A percentile compares a stretch with the other conserved stretches of the same genome.
phyloP scores from a whole-genome alignment of 768 basidiomycete species.

The Trichaptum fuscoviolaceum region DNA sequence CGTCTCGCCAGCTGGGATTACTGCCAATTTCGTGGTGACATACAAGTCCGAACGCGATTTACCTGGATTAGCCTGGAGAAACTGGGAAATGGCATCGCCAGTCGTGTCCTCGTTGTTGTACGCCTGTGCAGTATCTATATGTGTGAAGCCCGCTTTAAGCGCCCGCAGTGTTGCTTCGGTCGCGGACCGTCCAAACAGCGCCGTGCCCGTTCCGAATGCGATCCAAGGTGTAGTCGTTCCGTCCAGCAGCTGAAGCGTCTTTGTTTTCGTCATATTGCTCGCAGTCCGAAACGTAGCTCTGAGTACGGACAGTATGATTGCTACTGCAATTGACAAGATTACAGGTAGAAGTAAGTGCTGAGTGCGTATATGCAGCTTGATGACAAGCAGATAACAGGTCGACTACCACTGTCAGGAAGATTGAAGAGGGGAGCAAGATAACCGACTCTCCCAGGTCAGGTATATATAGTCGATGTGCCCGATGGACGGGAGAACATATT shows the following conservation, averaged over 20 bases:
- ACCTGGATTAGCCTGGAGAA: constrained; percentile 21
- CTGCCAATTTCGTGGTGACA: constrained; percentile 53
- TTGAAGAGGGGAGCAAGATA: neutral
- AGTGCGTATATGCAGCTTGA: neutral
- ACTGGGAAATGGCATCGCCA: constrained; percentile 37
- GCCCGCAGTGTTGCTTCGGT: constrained; percentile 36
- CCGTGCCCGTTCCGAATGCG: constrained; percentile 60
- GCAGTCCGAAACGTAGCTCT: neutral
- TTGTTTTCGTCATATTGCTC: neutral
- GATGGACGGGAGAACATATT: neutral
- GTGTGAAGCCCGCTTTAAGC: constrained; percentile 51
- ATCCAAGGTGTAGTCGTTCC: constrained; percentile 49
- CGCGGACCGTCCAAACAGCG: constrained; percentile 41
- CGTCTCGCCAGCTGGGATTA: constrained; percentile 32
- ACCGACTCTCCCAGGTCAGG: neutral
- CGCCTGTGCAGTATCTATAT: constrained; percentile 59
- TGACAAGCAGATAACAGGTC: neutral
- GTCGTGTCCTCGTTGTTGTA: constrained; percentile 54
- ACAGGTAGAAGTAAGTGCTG: neutral
- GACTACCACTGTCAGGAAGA: too few relatives aligned
- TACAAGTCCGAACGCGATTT: constrained; percentile 51
- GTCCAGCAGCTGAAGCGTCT: constrained; percentile 46
- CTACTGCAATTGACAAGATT: neutral
- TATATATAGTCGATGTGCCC: neutral
- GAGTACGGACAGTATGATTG: neutral